These are phyloP conservation scores for Tuber microsphaerosporum DNA, from an alignment of 495 filamentous ascomycete species.

Conservation along the genomic window DNA sequence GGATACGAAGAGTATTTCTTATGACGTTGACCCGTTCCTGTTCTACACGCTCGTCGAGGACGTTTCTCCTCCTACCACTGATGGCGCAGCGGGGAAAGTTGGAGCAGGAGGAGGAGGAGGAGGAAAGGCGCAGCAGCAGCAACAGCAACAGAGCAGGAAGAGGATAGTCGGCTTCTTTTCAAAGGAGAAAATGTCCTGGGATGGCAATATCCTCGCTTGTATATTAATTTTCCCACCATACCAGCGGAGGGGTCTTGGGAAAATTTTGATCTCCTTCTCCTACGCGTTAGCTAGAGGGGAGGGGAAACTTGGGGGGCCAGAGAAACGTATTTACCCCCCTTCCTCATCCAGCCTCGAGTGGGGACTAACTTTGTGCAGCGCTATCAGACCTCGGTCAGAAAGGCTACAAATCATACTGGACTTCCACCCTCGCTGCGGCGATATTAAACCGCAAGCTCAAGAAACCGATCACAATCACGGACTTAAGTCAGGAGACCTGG, in stretches of 20 bases:
- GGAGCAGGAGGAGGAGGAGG: background rate
- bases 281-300: slow-evolving; percentile 88
- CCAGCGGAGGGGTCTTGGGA: slow-evolving; percentile 80
- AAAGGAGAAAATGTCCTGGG: slow-evolving; percentile 98
- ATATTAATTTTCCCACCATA: slow-evolving; percentile 95
- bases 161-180: slow-evolving; percentile 91
- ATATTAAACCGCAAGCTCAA: slow-evolving; percentile 17
- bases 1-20: slow-evolving; percentile 97
- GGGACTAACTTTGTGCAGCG: slow-evolving; percentile 11
- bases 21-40: slow-evolving; percentile 87
- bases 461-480: slow-evolving; percentile 23
- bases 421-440: slow-evolving; percentile 18
- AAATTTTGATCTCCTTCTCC: slow-evolving; percentile 82
- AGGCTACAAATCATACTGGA: slow-evolving; percentile 39
- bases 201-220: slow-evolving; percentile 95
- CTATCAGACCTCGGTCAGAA: slow-evolving; percentile 35
- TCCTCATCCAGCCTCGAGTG: background rate
- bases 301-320: slow-evolving; percentile 78
- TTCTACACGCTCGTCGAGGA: slow-evolving; percentile 82
- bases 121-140: slow-evolving; percentile 17
- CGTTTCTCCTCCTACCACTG: slow-evolving; percentile 43
- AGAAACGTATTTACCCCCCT: slow-evolving; percentile 50
- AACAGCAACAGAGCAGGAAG: background rate
- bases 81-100: background rate
- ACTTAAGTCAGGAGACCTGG: slow-evolving; percentile 35